Base-by-base conservation (phyloP, 2,329 filamentous ascomycete species). In the Fusarium setosum region DNA sequence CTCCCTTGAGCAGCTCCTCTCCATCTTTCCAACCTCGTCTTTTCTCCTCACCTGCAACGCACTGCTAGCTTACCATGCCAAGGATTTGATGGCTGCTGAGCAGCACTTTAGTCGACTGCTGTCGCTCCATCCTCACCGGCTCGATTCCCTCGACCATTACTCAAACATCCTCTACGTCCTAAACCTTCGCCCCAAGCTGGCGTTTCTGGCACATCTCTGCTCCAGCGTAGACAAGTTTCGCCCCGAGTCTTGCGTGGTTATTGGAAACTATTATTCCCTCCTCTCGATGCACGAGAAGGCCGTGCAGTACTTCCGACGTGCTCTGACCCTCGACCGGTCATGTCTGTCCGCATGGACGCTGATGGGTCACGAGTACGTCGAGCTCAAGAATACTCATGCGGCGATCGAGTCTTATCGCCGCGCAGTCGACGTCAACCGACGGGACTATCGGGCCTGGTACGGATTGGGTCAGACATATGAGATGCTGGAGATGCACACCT, bases 331-430 rank as follows among this genome's bases (percentile, higher is more conserved):
- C 0, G 96, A 99, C 75, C 90, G 95, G 10, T 91, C 90, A 23
- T 99, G 96, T 75, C 85, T 97, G 15, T 96, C 94, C 0, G 96
- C 96, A 2, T 99, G 96, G 96, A 99, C 96, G 0, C 84, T 99
- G 1, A 98, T 99, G 95, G 96, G 96, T 1, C 96, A 99, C 77
- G 96, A 99, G 77, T 99, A 97, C 71, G 94, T 98, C 53, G 96
- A 99, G 78, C 89, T 99, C 79, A 99, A 98, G 75, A 99, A 99
- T 75, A 98, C 95, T 0, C 96, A 99, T 72, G 95, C 96, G 0
- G 96, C 96, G 9, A 98, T 99, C 63, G 96, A 99, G 77, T 97
- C 93, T 2, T 99, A 99, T 74, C 89, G 96, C 2, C 90, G 96
- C 38, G 96, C 96, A 2, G 95, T 99, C 2, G 96, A 99, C 72